Evolutionary conservation across 805 yeast species (phyloP).

Genomic region (Schwanniomyces sp.): DNA sequence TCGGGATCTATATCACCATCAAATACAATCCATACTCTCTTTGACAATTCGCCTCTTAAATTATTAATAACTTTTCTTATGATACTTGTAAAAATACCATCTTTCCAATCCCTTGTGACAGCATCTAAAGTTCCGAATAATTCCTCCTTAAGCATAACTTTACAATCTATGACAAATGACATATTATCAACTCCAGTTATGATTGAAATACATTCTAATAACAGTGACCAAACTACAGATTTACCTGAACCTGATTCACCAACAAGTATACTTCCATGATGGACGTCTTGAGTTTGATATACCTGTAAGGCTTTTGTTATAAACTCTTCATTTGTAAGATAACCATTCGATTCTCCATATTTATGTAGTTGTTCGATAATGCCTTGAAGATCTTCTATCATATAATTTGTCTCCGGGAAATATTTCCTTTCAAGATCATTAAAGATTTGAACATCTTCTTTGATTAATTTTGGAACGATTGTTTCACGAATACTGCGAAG

Average conservation of each 20-base stretch:
- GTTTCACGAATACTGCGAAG: slow-evolving; percentile 58
- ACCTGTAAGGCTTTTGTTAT: slow-evolving; percentile 59
- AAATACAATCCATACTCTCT: slow-evolving; percentile 73
- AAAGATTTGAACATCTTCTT: slow-evolving; percentile 50
- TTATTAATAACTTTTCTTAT: slow-evolving; percentile 58
- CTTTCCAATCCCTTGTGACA: slow-evolving; percentile 88
- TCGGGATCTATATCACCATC: slow-evolving; percentile 94
- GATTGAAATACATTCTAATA: slow-evolving; percentile 44
- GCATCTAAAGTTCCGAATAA: slow-evolving; percentile 72
- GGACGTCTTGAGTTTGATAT: slow-evolving; percentile 55
- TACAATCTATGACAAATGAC: slow-evolving; percentile 64
- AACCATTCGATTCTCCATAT: slow-evolving; percentile 30
- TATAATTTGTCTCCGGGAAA: slow-evolving; percentile 24
- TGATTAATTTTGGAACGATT: slow-evolving; percentile 65
- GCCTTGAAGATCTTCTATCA: slow-evolving; percentile 17
- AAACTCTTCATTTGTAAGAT: slow-evolving; percentile 42
- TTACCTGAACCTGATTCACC: slow-evolving; percentile 82
- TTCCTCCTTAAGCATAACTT: slow-evolving; percentile 63
- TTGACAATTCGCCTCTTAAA: slow-evolving; percentile 55
- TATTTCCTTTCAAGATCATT: slow-evolving; percentile 13
- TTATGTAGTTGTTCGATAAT: slow-evolving; percentile 23
- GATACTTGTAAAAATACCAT: slow-evolving; percentile 75
- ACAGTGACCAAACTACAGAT: slow-evolving; percentile 49
- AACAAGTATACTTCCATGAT: slow-evolving; percentile 79
- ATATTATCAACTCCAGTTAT: slow-evolving; percentile 37